Evolutionary conservation across 805 yeast species (phyloP), one percentile per base, ranked within the genome.

Genomic region (Candida pseudoglaebosa): DNA sequence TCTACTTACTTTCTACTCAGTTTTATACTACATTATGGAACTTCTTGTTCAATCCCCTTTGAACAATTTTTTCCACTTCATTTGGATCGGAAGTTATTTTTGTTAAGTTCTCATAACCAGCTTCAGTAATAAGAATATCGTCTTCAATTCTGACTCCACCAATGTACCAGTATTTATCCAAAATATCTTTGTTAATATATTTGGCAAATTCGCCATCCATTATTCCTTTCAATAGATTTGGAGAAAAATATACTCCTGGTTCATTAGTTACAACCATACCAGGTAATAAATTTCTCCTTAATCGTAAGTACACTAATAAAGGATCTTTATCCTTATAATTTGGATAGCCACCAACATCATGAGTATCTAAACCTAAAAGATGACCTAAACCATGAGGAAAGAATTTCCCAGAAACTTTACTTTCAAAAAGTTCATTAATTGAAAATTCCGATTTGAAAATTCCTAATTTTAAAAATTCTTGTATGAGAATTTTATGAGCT

Each of bases 91-190:
- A 82, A 1, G 97, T 87, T 38, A 91, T 79, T 19, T 75, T 73
- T 2, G 96, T 91, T 38, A 91, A 66, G 50, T 86, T 84, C 54
- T 89, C 95, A 53, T 62, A 78, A 0, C 98, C 98, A 38, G 64
- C 66, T 34, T 71, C 71, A 1, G 95, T 86, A 21, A 91, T 82
- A 32, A 87, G 65, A 30, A 93, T 74, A 55, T 91, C 97, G 57
- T 91, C 99, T 62, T 91, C 99, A 41, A 91, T 88, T 61, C 99
- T 78, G 4, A 91, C 96, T 32, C 99, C 99, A n/a, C 99, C 99
- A 40, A 93, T 78, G 48, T 82, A 77, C 82, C 84, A 77, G 61
- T 89, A 91, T 52, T 77, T 80, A 40, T 85, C 80, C 44, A 91
- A 67, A 5, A 84, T 79, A 0, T 76, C 79, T 46, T 61, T 57